Percentiles rank a stretch among this genome's conserved stretches.
phyloP scores from a whole-genome alignment of 768 basidiomycete species.

The Kockovaella imperatae region DNA sequence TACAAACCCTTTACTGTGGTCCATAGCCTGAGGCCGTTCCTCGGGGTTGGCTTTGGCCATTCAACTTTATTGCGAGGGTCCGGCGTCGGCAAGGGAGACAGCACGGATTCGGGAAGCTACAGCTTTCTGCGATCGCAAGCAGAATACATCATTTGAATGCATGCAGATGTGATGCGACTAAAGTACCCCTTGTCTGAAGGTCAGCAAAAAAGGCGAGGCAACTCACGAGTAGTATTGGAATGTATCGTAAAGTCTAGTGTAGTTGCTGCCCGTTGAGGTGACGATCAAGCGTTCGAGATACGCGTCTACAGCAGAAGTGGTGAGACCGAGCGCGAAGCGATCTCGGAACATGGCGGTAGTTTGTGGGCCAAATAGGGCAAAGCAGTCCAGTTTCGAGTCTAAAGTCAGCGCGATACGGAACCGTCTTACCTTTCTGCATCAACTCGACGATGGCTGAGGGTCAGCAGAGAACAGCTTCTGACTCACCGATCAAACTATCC shows the following conservation, averaged over 20 bases:
- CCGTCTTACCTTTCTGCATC: slow-evolving; percentile 82
- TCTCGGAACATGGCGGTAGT: slow-evolving; percentile 82
- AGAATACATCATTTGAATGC: neutral
- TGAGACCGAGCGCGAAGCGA: slow-evolving; percentile 84
- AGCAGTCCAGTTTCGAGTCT: slow-evolving; percentile 89
- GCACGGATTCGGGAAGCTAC: slow-evolving; percentile 34
- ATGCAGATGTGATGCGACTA: neutral
- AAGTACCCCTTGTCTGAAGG: slow-evolving; percentile 17
- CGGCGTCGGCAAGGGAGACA: slow-evolving; percentile 29
- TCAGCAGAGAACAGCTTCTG: neutral
- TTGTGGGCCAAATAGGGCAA: slow-evolving; percentile 79
- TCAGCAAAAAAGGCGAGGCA: neutral
- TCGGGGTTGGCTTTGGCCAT: slow-evolving; percentile 24
- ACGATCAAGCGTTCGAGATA: slow-evolving; percentile 86
- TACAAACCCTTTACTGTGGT: slow-evolving; percentile 27
- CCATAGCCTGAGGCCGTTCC: slow-evolving; percentile 30
- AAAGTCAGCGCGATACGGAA: slow-evolving; percentile 2
- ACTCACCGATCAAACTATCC: slow-evolving; percentile 84
- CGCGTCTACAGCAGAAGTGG: slow-evolving; percentile 69
- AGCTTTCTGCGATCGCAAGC: slow-evolving; percentile 25
- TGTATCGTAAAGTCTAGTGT: slow-evolving; percentile 94
- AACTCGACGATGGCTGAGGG: slow-evolving; percentile 71
- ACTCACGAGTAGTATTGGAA: slow-evolving; percentile 42
- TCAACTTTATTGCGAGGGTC: slow-evolving; percentile 21
- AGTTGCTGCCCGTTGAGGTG: slow-evolving; percentile 80